Evolutionary conservation across 441 rosid genomes (phyloP), one percentile per base, ranked within the genome.

Genomic region (Croton laevigatus): DNA sequence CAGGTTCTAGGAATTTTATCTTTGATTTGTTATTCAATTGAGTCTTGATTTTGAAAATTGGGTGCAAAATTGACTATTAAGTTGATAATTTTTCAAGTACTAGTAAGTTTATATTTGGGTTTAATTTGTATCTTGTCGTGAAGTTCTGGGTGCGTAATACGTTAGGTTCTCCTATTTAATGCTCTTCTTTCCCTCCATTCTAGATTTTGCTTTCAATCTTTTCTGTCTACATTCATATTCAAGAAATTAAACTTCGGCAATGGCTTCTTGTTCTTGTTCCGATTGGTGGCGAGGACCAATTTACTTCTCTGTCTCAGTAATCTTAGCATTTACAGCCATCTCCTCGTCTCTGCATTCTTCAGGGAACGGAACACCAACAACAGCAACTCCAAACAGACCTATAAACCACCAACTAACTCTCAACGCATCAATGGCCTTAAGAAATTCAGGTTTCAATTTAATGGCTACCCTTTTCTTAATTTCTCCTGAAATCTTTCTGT

Each of bases 311-410:
- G 63, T 79, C 78, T 86, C 97, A 22, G 77, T 82, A 42, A 75
- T 87, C 68, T 65, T 91, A 67, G 97, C 93, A 68, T 81, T 87
- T 88, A 69, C 85, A 66, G 91, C 95, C 62, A 82, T 91, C 90
- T 84, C 90, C 73, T 73, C 84, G 7, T 80, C 89, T 17, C 62
- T 89, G 65, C 85, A 45, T 34, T 74, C 89, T 20, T 76, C 83
- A 5, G 66, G 75, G 38, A 65, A 66, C 22, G 32, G 64, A 8
- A 38, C 61, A 32, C 8, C 66, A 8, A 38, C 61, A 32, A 10
- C 66, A 19, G 8, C 73, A 1, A 61, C 77, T 19, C 54, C 72
- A 12, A 65, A 72, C 73, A 69, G 36, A 68, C 73, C 81, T 36
- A 71, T 65, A n/a, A 62, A 20, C 69, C 75, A 49, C 61, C 82